Evolutionary conservation across 2,329 filamentous ascomycete species (phyloP).

Genomic region (Zelopaecilomyces penicillatus): DNA sequence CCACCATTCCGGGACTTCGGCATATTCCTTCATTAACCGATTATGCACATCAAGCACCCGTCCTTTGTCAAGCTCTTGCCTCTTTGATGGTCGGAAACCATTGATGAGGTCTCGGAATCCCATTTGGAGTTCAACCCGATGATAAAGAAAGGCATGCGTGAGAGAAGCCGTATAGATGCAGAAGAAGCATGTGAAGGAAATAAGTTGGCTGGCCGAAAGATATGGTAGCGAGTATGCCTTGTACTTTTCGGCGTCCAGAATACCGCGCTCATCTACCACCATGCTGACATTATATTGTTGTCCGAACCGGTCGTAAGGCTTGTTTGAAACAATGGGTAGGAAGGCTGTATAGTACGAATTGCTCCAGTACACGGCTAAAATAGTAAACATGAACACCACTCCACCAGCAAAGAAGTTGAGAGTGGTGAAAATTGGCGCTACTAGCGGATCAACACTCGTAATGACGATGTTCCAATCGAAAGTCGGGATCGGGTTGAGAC

Average conservation of each 20-base stretch:
- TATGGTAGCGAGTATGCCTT: constrained; percentile 36
- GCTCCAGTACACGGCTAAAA: constrained; percentile 32
- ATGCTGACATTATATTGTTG: constrained; percentile 25
- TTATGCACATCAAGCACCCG: constrained; percentile 28
- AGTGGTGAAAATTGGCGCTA: constrained; percentile 30
- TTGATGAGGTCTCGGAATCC: constrained; percentile 6
- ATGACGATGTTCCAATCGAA: constrained; percentile 34
- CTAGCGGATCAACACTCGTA: constrained; percentile 28
- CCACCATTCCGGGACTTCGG: constrained; percentile 40
- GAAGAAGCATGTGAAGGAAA: constrained; percentile 23
- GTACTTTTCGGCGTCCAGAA: constrained; percentile 29
- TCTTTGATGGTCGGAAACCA: constrained; percentile 6
- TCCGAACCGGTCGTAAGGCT: constrained; percentile 34
- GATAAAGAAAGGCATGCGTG: constrained; percentile 6
- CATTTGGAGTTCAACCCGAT: constrained; percentile 4
- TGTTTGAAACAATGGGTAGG: constrained; percentile 37
- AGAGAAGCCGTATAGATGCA: constrained; percentile 4
- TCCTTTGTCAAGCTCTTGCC: neutral
- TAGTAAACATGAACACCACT: constrained; percentile 28
- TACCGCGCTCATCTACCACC: constrained; percentile 20
- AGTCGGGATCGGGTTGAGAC: constrained; percentile 27
- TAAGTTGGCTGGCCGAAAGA: constrained; percentile 33
- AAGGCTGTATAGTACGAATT: constrained; percentile 37
- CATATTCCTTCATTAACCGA: constrained; percentile 31
- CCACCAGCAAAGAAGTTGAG: constrained; percentile 28